These are phyloP conservation scores for Claviceps purpurea DNA, from an alignment of 2,329 filamentous ascomycete species.

Conservation along the genomic window DNA sequence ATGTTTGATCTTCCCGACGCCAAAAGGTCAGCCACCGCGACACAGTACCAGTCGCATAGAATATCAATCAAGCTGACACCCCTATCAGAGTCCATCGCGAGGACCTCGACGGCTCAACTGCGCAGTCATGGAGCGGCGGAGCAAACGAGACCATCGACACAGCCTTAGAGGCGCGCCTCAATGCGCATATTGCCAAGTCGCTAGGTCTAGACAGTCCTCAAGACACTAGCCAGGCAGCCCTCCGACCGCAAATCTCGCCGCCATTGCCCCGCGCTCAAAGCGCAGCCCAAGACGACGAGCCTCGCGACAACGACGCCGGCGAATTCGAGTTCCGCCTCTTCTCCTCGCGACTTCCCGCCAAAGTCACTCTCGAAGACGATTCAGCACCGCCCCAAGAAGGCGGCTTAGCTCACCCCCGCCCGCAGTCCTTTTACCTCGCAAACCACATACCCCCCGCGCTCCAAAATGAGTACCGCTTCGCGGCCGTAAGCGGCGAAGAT, in stretches of 20 bases:
- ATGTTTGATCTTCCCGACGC: conserved; percentile 20
- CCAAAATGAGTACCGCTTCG: conserved; percentile 26
- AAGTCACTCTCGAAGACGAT: conserved; percentile 36
- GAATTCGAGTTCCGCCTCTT: conserved; percentile 48
- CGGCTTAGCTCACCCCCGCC: conserved; percentile 21
- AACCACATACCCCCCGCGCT: conserved; percentile 22
- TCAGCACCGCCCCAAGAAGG: conserved; percentile 24
- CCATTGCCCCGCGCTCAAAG: no score
- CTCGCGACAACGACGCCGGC: conserved; percentile 11
- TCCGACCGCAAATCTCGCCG: neutral
- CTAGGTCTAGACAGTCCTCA: conserved; percentile 24
- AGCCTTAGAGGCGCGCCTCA: conserved; percentile 29
- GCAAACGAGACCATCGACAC: conserved; percentile 21
- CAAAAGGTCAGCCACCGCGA: conserved; percentile 15
- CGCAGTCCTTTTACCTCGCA: conserved; percentile 36
- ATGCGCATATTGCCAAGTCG: conserved; percentile 33
- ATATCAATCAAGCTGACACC: neutral
- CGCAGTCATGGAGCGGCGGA: conserved; percentile 12
- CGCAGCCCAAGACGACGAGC: conserved; percentile 10
- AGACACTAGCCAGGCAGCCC: neutral
- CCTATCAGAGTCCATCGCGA: conserved; percentile 37
- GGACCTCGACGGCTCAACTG: conserved; percentile 32
- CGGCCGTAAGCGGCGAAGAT: conserved; percentile 39
- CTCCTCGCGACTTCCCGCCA: conserved; percentile 31
- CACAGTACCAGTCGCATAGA: no score